Conservation (phyloP, 805 yeast species). For the Metschnikowia amazonensis region DNA sequence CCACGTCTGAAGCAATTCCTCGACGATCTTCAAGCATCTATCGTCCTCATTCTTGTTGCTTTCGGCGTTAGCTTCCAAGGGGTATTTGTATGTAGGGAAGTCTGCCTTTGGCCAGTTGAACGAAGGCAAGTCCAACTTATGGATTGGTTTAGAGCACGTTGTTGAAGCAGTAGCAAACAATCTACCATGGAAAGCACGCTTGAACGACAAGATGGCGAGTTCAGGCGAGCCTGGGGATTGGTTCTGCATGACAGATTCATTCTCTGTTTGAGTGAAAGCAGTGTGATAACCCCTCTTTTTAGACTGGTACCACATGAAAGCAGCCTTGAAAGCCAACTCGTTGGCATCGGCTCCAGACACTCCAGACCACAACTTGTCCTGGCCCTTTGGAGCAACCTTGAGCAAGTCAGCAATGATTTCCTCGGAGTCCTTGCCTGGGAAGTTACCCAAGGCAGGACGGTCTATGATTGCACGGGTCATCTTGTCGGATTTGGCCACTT, state of each 20-base stretch:
- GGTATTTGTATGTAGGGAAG: constrained; percentile 81
- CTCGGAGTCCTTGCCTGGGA: constrained; percentile 54
- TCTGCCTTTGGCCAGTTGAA: constrained; percentile 97
- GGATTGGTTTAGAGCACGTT: constrained; percentile 92
- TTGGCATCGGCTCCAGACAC: constrained; percentile 86
- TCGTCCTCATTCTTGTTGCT: constrained; percentile 75
- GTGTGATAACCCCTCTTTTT: constrained; percentile 59
- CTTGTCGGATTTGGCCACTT: constrained; percentile 64
- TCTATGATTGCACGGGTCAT: constrained; percentile 72
- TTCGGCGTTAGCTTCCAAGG: constrained; percentile 62
- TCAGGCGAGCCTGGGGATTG: constrained; percentile 87
- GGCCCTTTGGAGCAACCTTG: constrained; percentile 76
- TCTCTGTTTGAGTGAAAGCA: constrained; percentile 68
- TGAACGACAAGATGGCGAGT: constrained; percentile 79
- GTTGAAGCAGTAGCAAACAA: constrained; percentile 86
- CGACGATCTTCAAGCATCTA: constrained; percentile 75
- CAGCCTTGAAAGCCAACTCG: constrained; percentile 86
- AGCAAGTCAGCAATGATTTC: constrained; percentile 49
- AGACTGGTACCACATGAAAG: constrained; percentile 74
- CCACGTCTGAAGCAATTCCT: constrained; percentile 65
- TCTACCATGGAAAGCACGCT: constrained; percentile 92
- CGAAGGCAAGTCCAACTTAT: constrained; percentile 88
- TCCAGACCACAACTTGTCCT: constrained; percentile 71
- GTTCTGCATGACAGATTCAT: constrained; percentile 71
- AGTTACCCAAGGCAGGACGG: constrained; percentile 74